Evolutionary conservation across 768 basidiomycete genomes (phyloP), one percentile per base, ranked within the genome.

Genomic region (Lentinus brumalis): DNA sequence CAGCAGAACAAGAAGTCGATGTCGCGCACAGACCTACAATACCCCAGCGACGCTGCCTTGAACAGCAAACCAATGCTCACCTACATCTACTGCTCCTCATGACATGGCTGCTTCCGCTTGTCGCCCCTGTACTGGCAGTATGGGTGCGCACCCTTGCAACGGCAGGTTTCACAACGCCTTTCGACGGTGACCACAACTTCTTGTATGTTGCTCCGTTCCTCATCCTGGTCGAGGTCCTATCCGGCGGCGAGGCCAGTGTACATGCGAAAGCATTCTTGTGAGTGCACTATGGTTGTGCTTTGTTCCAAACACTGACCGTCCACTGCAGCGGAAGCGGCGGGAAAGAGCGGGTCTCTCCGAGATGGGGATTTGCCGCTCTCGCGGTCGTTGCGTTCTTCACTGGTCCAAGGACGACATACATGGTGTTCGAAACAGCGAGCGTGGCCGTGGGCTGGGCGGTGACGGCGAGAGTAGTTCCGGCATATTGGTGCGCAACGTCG

Each of bases 111-210:
- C 75, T 96, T 0, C 95, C 95, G 1, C 77, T 92, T 57, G 81
- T 81, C 6, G 88, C 86, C 2, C 88, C 92, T 0, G 87, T 89
- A 6, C 77, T 98, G 29, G 88, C 84, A 1, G 94, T 96, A 2
- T 98, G 96, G 96, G 89, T 88, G 2, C 84, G 94, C 52, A 96
- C 94, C 41, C 76, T 96, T 11, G 80, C 84, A 40, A 91, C 91
- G 0, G 90, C 92, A 10, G 91, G 91, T 0, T 82, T 86, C 61
- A 87, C 83, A 8, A 87, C 87, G 5, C 91, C 91, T 2, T 96
- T 94, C 72, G 83, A 87, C 45, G 87, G 90, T 0, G 94, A 96
- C 70, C 92, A 94, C 69, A 83, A 84, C 69, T 82, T 89, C 62
- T 66, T 88, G 46, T 83, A 83, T 50, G 83, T 86, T 29, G 80